Percentiles rank a stretch among this genome's conserved stretches.
Evolutionary conservation across 768 basidiomycete species (phyloP).

Genomic region (Termitomyces sp.): DNA sequence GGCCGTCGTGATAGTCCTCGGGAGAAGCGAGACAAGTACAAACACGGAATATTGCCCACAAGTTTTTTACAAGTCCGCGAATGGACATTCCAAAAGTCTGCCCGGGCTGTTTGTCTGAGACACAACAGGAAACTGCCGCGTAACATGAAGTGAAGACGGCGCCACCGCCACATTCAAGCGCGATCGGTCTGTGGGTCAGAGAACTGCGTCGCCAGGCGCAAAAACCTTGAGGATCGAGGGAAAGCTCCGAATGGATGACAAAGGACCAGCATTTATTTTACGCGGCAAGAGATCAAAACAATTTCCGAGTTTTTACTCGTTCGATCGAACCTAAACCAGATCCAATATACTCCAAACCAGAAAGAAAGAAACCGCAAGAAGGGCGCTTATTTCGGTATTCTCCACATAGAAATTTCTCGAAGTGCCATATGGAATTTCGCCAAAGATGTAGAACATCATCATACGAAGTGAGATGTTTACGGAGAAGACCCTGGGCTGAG

Average conservation of each 20-base stretch:
- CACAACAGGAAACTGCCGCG: not conserved
- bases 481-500: not conserved
- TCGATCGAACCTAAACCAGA: not conserved
- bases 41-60: not conserved
- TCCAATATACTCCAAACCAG: not conserved
- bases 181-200: not conserved
- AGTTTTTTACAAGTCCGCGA: not conserved
- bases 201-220: not conserved
- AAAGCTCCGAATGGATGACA: not conserved
- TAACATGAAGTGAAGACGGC: not conserved
- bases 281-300: not conserved
- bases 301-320: not conserved
- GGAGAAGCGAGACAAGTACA: not conserved
- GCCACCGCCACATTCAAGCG: conserved; percentile 1
- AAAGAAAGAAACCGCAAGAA: not conserved
- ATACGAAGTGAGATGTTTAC: not conserved
- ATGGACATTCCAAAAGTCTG: not conserved
- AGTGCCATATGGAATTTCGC: not conserved
- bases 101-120: too few relatives aligned
- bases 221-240: not conserved
- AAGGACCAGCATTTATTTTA: not conserved
- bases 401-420: not conserved
- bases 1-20: not conserved
- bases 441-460: not conserved
- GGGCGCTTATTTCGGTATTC: not conserved